Percentiles rank a stretch among this genome's conserved stretches.
Conservation (phyloP, 768 basidiomycete genomes). For the Boletus tomentosulus region DNA sequence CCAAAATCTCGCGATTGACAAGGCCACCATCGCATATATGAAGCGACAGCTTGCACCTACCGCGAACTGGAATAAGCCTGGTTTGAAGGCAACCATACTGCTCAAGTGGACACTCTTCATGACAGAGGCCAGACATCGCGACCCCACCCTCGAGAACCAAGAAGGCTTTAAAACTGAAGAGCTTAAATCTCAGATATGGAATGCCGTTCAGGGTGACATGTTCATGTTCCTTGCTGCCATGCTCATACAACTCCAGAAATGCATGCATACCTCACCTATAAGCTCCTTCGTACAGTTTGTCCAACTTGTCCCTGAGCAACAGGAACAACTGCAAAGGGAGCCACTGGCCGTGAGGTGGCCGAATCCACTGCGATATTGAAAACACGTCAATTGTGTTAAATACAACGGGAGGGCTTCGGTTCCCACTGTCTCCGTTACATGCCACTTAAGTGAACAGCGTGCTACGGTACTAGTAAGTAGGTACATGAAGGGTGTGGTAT, state of each 20-base stretch:
- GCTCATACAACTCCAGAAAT: conserved; percentile 53
- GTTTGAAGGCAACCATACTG: conserved; percentile 67
- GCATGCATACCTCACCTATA: conserved; percentile 26
- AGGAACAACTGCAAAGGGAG: conserved; percentile 35
- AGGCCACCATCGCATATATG: conserved; percentile 51
- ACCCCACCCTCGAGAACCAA: conserved; percentile 58
- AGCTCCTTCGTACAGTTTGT: conserved; percentile 39
- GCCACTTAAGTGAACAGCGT: no score
- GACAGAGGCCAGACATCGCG: conserved; percentile 68
- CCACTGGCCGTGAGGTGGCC: no score
- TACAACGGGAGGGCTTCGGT: no score
- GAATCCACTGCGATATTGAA: no score
- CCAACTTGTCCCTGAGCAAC: conserved; percentile 34
- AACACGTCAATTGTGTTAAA: no score
- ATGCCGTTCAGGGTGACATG: conserved; percentile 77
- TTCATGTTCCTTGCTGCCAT: conserved; percentile 65
- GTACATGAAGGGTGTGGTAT: no score
- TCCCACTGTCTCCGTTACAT: no score
- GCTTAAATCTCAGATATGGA: conserved; percentile 77
- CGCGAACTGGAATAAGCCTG: conserved; percentile 63
- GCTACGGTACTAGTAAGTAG: no score
- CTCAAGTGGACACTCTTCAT: conserved; percentile 88
- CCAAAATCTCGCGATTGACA: conserved; percentile 45
- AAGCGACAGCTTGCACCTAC: conserved; percentile 49
- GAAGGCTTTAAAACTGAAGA: conserved; percentile 72